A percentile compares a stretch with the other conserved stretches of the same genome.
These are phyloP conservation scores for Phytophthora palmivora DNA, from an alignment of 352 stramenopile species.

Conservation along the genomic window DNA sequence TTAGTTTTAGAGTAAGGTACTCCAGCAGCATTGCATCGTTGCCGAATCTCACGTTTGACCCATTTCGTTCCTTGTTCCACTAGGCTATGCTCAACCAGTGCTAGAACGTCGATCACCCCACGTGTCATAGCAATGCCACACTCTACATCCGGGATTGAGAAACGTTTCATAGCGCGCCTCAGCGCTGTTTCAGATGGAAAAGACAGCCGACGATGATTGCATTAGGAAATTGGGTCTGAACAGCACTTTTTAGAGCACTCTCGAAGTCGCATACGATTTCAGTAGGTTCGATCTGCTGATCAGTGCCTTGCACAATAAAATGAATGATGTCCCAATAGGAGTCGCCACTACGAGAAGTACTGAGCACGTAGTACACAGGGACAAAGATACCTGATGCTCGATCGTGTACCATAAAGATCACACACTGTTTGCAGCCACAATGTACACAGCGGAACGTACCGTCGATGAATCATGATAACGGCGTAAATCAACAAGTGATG, in stretches of 20 bases:
- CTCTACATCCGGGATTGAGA: background rate
- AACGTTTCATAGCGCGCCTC: background rate
- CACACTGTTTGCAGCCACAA: background rate
- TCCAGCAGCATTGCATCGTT: background rate
- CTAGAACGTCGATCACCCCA: constrained; percentile 7
- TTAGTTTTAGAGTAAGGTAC: no score
- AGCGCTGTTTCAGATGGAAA: background rate
- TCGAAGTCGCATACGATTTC: no score
- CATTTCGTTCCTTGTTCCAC: constrained; percentile 7
- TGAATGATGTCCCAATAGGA: no score
- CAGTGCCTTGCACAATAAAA: background rate
- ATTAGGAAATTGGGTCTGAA: background rate
- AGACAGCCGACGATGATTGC: background rate
- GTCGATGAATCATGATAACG: background rate
- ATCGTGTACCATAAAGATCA: constrained; percentile 1
- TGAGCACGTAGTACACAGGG: no score
- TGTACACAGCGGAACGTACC: no score
- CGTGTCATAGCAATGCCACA: background rate
- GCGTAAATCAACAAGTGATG: no score
- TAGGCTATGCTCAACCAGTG: constrained; percentile 1
- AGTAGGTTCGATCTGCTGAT: constrained; percentile 1
- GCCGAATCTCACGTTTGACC: constrained; percentile 2
- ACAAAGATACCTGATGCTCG: background rate
- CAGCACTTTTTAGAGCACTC: background rate
- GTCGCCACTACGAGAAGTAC: no score